phyloP scores from a whole-genome alignment of 2,329 filamentous ascomycete species.

The Penicillium sp. region DNA sequence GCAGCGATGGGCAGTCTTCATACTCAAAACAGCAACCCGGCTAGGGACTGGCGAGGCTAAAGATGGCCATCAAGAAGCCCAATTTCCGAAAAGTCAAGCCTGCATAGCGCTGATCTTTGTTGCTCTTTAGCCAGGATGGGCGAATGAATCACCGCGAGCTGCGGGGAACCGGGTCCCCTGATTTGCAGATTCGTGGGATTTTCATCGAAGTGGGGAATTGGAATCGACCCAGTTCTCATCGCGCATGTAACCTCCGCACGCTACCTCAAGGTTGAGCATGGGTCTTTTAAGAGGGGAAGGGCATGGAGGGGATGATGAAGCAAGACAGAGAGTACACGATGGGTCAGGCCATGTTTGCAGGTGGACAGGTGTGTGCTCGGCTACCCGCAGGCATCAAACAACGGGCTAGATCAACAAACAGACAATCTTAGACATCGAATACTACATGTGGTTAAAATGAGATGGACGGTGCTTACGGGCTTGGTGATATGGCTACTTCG shows the following conservation, averaged over 20 bases:
- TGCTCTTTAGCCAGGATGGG: constrained; percentile 6
- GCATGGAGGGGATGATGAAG: no score
- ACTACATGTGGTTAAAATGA: no score
- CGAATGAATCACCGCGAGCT: constrained; percentile 13
- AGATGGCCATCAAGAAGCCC: neutral
- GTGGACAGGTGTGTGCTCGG: neutral
- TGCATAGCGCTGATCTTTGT: constrained; percentile 16
- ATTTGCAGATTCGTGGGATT: constrained; percentile 9
- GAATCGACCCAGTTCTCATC: constrained; percentile 1
- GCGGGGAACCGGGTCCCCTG: constrained; percentile 18
- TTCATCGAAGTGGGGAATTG: constrained; percentile 8
- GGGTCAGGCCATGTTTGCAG: neutral
- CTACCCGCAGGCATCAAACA: neutral
- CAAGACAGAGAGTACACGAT: neutral
- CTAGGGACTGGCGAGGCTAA: neutral
- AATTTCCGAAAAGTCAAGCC: neutral
- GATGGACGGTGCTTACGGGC: no score
- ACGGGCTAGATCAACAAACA: neutral
- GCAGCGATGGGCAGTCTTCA: constrained; percentile 1
- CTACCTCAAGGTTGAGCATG: constrained; percentile 4
- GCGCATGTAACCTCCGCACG: constrained; percentile 17
- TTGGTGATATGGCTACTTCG: no score
- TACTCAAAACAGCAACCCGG: constrained; percentile 1
- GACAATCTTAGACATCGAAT: no score
- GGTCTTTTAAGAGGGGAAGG: neutral